A percentile compares a stretch with the other conserved stretches of the same genome.
Evolutionary conservation across 495 filamentous ascomycete species (phyloP).

Genomic region (Mycothermus thermophilus): DNA sequence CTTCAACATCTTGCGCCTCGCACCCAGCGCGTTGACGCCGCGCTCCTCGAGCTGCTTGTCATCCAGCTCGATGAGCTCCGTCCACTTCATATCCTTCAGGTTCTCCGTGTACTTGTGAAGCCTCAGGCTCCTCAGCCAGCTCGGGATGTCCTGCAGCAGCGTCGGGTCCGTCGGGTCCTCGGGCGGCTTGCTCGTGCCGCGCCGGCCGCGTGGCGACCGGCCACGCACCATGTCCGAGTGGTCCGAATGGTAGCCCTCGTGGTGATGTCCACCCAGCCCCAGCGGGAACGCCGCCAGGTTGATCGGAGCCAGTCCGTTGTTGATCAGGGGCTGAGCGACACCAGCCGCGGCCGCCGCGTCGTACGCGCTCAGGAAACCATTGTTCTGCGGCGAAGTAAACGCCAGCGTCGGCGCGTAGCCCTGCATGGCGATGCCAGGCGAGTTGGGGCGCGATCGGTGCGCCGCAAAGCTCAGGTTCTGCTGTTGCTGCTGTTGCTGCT

Average conservation of each 20-base stretch:
- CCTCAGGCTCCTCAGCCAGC: slow-evolving; percentile 86
- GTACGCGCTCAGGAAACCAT: slow-evolving; percentile 86
- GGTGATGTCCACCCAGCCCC: slow-evolving; percentile 45
- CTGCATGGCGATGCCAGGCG: slow-evolving; percentile 79
- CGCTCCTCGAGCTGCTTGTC: slow-evolving; percentile 87
- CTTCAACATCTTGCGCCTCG: slow-evolving; percentile 96
- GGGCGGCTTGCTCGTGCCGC: slow-evolving; percentile 92
- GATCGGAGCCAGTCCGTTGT: slow-evolving; percentile 56
- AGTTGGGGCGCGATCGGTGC: slow-evolving; percentile 81
- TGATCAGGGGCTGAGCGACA: too few species aligned
- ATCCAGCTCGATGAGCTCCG: slow-evolving; percentile 79
- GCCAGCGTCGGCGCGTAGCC: slow-evolving; percentile 49
- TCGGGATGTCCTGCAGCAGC: slow-evolving; percentile 88
- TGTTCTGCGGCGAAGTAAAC: slow-evolving; percentile 86
- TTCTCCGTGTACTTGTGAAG: slow-evolving; percentile 99
- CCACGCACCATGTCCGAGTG: slow-evolving; percentile 82
- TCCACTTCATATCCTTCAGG: slow-evolving; percentile 93
- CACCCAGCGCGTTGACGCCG: slow-evolving; percentile 89
- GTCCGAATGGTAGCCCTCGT: slow-evolving; percentile 87
- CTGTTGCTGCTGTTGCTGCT: slow-evolving; percentile 33
- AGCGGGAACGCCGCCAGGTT: slow-evolving; percentile 66
- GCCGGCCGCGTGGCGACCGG: slow-evolving; percentile 78
- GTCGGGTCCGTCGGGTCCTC: slow-evolving; percentile 90
- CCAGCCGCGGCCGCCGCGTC: slow-evolving; percentile 56
- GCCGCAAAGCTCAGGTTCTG: slow-evolving; percentile 65